Evolutionary conservation across 225 moss, liverwort and hornwort species (phyloP).

Genomic region (Ulota crispa): DNA sequence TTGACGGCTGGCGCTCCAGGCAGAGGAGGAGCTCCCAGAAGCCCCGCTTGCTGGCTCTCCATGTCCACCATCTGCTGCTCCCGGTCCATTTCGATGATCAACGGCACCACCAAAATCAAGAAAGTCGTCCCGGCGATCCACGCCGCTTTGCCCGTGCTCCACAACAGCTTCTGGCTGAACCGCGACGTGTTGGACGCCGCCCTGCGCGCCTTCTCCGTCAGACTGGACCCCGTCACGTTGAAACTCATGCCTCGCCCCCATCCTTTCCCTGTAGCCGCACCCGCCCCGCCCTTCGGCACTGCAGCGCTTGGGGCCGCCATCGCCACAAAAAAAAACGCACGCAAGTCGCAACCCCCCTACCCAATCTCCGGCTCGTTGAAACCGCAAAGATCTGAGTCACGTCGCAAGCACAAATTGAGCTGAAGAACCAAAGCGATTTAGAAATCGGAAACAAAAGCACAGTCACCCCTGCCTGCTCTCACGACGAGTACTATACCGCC

Average conservation of each 20-base stretch:
- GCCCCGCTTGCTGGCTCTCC: conserved; percentile 93
- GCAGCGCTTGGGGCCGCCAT: conserved; percentile 52
- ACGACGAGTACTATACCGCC: not conserved
- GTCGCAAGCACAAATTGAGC: not conserved
- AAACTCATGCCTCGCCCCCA: conserved; percentile 63
- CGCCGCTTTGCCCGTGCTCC: conserved; percentile 99
- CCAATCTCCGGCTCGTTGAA: conserved; percentile 1
- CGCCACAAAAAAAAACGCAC: not conserved
- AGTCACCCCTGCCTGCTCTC: not conserved
- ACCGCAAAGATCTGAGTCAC: not conserved
- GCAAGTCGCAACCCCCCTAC: not conserved
- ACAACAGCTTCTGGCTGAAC: conserved; percentile 91
- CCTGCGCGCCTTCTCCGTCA: conserved; percentile 81
- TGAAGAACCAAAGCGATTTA: not conserved
- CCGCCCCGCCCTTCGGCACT: conserved; percentile 26
- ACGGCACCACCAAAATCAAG: conserved; percentile 87
- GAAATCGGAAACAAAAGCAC: not conserved
- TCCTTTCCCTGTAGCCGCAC: conserved; percentile 45
- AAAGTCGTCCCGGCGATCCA: conserved; percentile 98
- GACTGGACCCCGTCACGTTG: conserved; percentile 54
- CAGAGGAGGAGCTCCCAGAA: conserved; percentile 70
- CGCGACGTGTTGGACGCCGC: conserved; percentile 81
- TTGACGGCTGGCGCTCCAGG: conserved; percentile 43
- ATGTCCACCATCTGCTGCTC: conserved; percentile 99
- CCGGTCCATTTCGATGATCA: conserved; percentile 98